A percentile compares a stretch with the other conserved stretches of the same genome.
phyloP scores from a whole-genome alignment of 306 rosid species.

The Glycine soja region DNA sequence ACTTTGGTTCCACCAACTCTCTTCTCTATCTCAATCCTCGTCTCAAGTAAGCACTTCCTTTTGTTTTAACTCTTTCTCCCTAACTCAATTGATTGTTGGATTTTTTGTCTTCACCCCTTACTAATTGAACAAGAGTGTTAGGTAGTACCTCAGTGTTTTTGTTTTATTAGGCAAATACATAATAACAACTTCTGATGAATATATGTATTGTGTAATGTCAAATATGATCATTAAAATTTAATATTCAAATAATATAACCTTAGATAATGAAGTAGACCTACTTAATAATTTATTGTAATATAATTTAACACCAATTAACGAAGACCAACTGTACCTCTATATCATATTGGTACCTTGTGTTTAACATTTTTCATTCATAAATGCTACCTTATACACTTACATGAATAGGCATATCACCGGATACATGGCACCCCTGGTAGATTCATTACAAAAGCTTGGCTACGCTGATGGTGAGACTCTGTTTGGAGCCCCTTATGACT shows the following conservation, averaged over 20 bases:
- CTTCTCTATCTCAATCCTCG: conserved; percentile 81
- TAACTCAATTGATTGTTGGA: too few relatives aligned
- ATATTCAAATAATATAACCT: too few relatives aligned
- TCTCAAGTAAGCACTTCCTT: conserved; percentile 62
- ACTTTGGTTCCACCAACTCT: conserved; percentile 76
- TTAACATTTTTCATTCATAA: not conserved
- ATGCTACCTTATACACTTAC: not conserved
- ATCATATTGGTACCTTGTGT: not conserved
- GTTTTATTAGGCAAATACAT: not conserved
- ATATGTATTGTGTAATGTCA: too few relatives aligned
- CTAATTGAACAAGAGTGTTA: too few relatives aligned
- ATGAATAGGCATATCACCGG: conserved; percentile 60
- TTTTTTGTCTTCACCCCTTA: too few relatives aligned
- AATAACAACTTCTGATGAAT: too few relatives aligned
- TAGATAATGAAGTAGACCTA: too few relatives aligned
- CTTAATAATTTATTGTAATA: too few relatives aligned
- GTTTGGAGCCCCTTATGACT: conserved; percentile 95
- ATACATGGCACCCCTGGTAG: conserved; percentile 78
- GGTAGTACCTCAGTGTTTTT: not conserved
- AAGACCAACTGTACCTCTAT: not conserved
- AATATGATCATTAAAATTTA: too few relatives aligned
- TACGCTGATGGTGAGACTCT: conserved; percentile 68
- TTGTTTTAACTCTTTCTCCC: not conserved
- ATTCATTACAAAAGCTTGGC: conserved; percentile 68
- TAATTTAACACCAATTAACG: too few relatives aligned